These are phyloP conservation scores for Ichthyophthirius multifiliis DNA, from an alignment of 169 alveolate species.

Conservation along the genomic window DNA sequence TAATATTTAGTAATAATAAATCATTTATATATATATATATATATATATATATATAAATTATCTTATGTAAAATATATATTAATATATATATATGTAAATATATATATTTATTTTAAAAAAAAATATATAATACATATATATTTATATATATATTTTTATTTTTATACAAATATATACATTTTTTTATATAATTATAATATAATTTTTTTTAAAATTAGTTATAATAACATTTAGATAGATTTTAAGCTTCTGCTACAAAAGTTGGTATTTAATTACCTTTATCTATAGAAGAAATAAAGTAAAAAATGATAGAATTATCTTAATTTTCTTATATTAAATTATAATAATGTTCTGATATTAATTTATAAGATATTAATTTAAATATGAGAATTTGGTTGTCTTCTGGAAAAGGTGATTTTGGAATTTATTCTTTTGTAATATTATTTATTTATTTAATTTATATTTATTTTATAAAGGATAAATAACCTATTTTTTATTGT, in stretches of 20 bases:
- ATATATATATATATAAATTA: too few relatives aligned
- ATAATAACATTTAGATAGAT: not conserved
- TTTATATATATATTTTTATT: too few relatives aligned
- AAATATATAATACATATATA: too few relatives aligned
- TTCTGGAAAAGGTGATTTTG: conserved; percentile 15
- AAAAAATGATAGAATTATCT: not conserved
- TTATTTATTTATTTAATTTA: not conserved
- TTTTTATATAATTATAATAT: too few relatives aligned
- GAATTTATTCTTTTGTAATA: conserved; percentile 10
- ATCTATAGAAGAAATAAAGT: not conserved
- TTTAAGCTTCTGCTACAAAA: not conserved
- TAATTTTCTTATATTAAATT: not conserved
- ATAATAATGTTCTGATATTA: not conserved
- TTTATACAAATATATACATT: too few relatives aligned
- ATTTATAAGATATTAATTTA: not conserved
- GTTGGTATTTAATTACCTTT: conserved; percentile 7
- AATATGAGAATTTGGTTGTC: conserved; percentile 12
- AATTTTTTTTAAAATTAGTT: not conserved
- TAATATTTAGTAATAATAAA: too few relatives aligned
- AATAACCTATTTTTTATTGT: conserved; percentile 8
- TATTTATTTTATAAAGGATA: not conserved
- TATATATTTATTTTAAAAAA: too few relatives aligned
- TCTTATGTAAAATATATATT: too few relatives aligned
- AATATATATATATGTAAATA: too few relatives aligned
- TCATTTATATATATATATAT: too few relatives aligned